Evolutionary conservation across 306 rosid species (phyloP), one percentile per base, ranked within the genome.

Genomic region (Gynostemma pentaphyllum): DNA sequence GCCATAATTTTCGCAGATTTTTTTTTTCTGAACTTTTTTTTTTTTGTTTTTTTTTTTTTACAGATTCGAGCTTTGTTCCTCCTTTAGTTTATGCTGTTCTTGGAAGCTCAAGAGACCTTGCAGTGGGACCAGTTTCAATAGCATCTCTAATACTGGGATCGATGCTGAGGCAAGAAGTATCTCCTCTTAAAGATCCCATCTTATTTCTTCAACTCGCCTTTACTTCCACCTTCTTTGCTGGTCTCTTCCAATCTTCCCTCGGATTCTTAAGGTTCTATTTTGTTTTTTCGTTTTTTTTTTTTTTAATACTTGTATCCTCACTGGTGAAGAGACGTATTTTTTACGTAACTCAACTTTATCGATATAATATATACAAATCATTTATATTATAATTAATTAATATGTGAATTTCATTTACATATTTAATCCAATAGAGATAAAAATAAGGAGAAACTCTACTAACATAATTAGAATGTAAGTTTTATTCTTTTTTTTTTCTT

Each of bases 61-160:
- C 67, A 92, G 99, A 92, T 84, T 92, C 99, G 12, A 92, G 99
- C 76, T 92, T 92, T 75, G 99, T 92, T 67, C 99, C 99, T 10
- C 99, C 99, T 44, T 75, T 92, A 56, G 78, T 92, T 45, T 92
- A 92, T 71, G 94, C 99, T 60, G 85, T 86, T 28, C 83, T 92
- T 63, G 99, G 99, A 73, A 88, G 99, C 77, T 92, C 99, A 34
- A 88, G 76, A 77, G 95, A 92, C 78, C 79, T 92, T 2, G 98
- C 96, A 6, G 98, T 92, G 14, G 98, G 98, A 28, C 98, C 96
- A n/a, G 98, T 88, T 36, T 92, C 98, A 2, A 88, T 92, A 67
- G 98, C 98, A 30, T 92, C 98, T 26, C 94, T 92, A 27, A 88
- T 92, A 9, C 12, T 92, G 59, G 96, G 98, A 26, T 84, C 95